These are phyloP conservation scores for Aspergillus chevalieri DNA, from an alignment of 2,329 filamentous ascomycete species.

Conservation along the genomic window DNA sequence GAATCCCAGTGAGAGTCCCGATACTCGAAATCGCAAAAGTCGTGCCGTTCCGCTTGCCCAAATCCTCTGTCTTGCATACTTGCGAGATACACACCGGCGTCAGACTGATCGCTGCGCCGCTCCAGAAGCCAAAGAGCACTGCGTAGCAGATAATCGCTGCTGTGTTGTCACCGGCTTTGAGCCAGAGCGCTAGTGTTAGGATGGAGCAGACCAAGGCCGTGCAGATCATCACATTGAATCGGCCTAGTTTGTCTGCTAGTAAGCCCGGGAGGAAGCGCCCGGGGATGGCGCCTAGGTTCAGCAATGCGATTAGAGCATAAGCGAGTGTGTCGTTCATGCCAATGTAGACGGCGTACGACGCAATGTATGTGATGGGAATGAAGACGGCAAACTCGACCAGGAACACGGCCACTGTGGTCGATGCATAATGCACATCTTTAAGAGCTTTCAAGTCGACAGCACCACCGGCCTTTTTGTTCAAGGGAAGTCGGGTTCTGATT, in stretches of 20 bases:
- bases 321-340: conserved; percentile 20
- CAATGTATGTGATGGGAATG: conserved; percentile 31
- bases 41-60: conserved; percentile 35
- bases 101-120: conserved; percentile 32
- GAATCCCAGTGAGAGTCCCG: conserved; percentile 17
- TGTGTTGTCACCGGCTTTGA: conserved; percentile 6
- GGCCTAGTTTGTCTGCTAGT: conserved; percentile 26
- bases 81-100: conserved; percentile 42
- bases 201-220: conserved; percentile 14
- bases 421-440: conserved; percentile 16
- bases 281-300: conserved; percentile 26
- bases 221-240: conserved; percentile 25
- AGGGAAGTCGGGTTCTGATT: conserved; percentile 17
- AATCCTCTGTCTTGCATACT: conserved; percentile 38
- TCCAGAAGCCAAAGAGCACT: conserved; percentile 29
- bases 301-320: conserved; percentile 25
- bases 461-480: conserved; percentile 10
- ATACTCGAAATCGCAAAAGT: conserved; percentile 21
- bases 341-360: conserved; percentile 23
- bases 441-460: conserved; percentile 19
- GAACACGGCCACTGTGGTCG: conserved; percentile 25
- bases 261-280: conserved; percentile 28
- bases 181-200: conserved; percentile 20
- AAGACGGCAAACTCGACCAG: conserved; percentile 32
- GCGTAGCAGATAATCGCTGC: conserved; percentile 17